Conservation (phyloP, 148 eudicot species). For the Chenopodium berlandieri region DNA sequence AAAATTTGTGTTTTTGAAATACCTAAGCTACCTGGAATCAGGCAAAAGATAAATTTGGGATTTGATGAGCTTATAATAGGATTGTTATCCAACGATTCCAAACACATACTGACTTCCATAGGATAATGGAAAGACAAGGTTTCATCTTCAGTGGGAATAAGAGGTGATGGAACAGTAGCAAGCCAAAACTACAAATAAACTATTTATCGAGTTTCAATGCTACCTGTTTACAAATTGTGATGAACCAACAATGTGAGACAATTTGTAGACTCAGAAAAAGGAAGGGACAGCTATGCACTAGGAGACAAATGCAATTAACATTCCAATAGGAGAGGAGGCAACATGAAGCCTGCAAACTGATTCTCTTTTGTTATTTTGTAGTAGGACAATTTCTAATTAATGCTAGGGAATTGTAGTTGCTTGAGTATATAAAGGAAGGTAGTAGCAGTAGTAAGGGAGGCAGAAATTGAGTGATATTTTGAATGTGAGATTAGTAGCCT, state of each 20-base stretch:
- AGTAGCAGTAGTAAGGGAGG: too few species aligned
- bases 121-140: neutral
- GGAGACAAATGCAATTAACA: neutral
- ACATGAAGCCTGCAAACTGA: too few species aligned
- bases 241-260: neutral
- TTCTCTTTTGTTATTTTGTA: too few species aligned
- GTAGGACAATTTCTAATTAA: too few species aligned
- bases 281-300: too few species aligned
- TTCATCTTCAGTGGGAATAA: neutral
- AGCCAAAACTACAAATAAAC: too few species aligned
- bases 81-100: neutral
- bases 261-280: too few species aligned
- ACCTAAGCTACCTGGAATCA: constrained; percentile 27
- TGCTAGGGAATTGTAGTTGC: too few species aligned
- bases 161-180: neutral
- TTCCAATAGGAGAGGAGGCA: too few species aligned
- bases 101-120: neutral
- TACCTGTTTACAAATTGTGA: neutral
- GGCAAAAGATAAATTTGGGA: neutral
- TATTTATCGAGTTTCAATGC: neutral
- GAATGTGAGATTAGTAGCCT: too few species aligned
- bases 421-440: too few species aligned
- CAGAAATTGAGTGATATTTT: too few species aligned
- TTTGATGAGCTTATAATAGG: neutral
- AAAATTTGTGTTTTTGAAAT: constrained; percentile 25